Evolutionary conservation across 352 stramenopile genomes (phyloP), one percentile per base, ranked within the genome.

Genomic region (Plasmopara halstedii): DNA sequence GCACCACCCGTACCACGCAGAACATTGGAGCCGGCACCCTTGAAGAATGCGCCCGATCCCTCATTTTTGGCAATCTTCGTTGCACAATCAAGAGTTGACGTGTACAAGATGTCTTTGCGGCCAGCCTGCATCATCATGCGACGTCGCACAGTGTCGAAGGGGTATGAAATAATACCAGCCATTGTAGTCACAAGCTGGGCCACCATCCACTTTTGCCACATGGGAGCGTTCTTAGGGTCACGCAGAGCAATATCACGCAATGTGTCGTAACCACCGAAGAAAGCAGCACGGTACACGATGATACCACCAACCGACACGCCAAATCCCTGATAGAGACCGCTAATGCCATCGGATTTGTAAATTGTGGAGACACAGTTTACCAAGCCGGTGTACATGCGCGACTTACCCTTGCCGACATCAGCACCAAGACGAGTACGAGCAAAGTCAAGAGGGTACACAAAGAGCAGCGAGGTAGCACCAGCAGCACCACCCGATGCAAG

Each of bases 211-310:
- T 96, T 89, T 70, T 90, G 72, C 80, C 76, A 92, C 64, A 94
- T 73, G 31, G 76, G 70, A 31, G 82, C 80, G 37, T 84, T 93
- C 71, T 88, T 90, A 27, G 80, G 78, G 81, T 94, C 84, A 36
- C 56, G 50, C 31, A 95, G 67, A 11, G 79, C 58, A 29, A 95
- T 46, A 61, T 96, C 94, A 72, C 90, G 95, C 39, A 98, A 66
- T 19, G 95, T 98, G 66, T 99, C 95, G 81, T 98, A 98, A 67
- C 97, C 84, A 71, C 95, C 95, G 66, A 99, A 99, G 86, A 98
- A 98, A 23, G 86, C 88, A 50, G 94, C 95, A 83, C 96, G 94
- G 94, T 98, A 99, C 54, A 97, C 90, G 59, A 99, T 99, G 73
- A 95, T 99, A 88, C 97, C 96, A 72, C 94, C 80, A 46, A 99